Evolutionary conservation across 2,329 filamentous ascomycete genomes (phyloP).

Genomic region (Aspergillus pseudoglaucus): DNA sequence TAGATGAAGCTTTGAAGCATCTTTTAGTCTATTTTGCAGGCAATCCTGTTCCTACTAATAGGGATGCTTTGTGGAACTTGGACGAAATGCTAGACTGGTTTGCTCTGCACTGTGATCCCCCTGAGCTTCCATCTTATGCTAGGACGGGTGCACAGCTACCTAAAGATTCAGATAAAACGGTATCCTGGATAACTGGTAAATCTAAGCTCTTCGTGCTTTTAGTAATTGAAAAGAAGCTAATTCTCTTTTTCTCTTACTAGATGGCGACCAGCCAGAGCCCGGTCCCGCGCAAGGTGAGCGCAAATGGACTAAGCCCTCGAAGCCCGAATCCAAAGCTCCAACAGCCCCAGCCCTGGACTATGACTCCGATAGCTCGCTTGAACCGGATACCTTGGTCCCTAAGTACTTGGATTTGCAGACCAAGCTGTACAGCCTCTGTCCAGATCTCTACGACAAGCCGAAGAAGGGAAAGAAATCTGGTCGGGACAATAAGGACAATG

Average conservation of each 20-base stretch:
- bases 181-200: slow-evolving; percentile 34
- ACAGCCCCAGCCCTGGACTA: slow-evolving; percentile 20
- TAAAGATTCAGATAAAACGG: slow-evolving; percentile 25
- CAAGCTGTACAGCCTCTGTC: slow-evolving; percentile 57
- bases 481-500: slow-evolving; percentile 14
- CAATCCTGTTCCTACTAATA: slow-evolving; percentile 46
- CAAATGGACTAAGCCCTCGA: slow-evolving; percentile 18
- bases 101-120: slow-evolving; percentile 63
- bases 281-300: slow-evolving; percentile 15
- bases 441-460: slow-evolving; percentile 42
- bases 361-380: slow-evolving; percentile 58
- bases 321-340: slow-evolving; percentile 19
- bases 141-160: slow-evolving; percentile 27
- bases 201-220: slow-evolving; percentile 6
- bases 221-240: slow-evolving; percentile 18
- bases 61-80: slow-evolving; percentile 73
- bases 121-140: slow-evolving; percentile 68
- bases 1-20: slow-evolving; percentile 59
- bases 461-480: slow-evolving; percentile 37
- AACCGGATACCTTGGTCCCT: slow-evolving; percentile 67
- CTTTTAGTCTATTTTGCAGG: slow-evolving; percentile 62
- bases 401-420: slow-evolving; percentile 70
- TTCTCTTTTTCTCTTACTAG: slow-evolving; percentile 15
- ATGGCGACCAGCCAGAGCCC: slow-evolving; percentile 23
- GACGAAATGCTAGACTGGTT: slow-evolving; percentile 88